These are phyloP conservation scores for Voacanga thouarsii DNA, from an alignment of 257 asterid genomes.

Conservation along the genomic window DNA sequence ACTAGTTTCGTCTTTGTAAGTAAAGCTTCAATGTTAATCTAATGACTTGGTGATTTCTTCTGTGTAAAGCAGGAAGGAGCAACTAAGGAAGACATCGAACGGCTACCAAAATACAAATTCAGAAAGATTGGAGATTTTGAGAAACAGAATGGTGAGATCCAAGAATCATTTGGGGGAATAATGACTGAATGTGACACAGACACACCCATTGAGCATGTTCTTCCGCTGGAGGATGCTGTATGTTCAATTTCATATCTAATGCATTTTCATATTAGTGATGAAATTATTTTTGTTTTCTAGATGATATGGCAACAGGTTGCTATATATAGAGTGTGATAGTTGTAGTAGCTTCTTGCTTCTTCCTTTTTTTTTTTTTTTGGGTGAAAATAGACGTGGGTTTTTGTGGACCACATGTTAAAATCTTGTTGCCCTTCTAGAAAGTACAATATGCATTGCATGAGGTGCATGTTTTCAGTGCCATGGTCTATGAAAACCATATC, in stretches of 20 bases:
- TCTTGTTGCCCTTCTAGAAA: no score
- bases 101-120: constrained; percentile 76
- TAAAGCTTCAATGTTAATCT: neutral
- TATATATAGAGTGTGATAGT: neutral
- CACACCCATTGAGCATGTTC: constrained; percentile 72
- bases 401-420: no score
- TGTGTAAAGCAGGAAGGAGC: constrained; percentile 85
- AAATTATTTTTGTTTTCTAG: neutral
- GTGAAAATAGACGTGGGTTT: no score
- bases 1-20: neutral
- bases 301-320: neutral
- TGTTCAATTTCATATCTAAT: constrained; percentile 20
- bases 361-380: no score
- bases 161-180: constrained; percentile 93
- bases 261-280: neutral
- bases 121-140: constrained; percentile 87
- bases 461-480: no score
- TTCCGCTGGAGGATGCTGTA: constrained; percentile 91
- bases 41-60: neutral
- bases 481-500: no score
- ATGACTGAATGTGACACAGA: constrained; percentile 80
- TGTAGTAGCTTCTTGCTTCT: no score
- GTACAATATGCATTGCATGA: no score
- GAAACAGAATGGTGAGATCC: constrained; percentile 85
- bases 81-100: constrained; percentile 88